Conservation (phyloP, 306 rosid genomes). For the Gastrolobium bilobum region DNA sequence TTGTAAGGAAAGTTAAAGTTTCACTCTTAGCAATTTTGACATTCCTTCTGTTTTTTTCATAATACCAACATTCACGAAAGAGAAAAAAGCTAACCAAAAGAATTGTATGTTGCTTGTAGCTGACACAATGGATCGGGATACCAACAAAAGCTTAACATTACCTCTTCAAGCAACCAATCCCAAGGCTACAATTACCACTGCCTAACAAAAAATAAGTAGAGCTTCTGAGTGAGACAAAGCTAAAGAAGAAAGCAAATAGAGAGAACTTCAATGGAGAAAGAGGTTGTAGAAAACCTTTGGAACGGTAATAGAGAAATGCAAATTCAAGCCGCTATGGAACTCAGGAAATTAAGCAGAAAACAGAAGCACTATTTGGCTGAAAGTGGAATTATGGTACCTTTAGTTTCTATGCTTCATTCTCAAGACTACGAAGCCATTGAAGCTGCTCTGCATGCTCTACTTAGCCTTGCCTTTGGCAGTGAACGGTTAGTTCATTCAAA, state of each 20-base stretch:
- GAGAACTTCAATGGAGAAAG: constrained; percentile 62
- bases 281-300: constrained; percentile 53
- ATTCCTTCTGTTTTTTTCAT: constrained; percentile 40
- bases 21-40: constrained; percentile 47
- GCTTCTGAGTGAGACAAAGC: constrained; percentile 13
- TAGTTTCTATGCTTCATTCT: constrained; percentile 68
- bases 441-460: constrained; percentile 70
- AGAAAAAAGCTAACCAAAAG: constrained; percentile 55
- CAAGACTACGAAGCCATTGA: constrained; percentile 62
- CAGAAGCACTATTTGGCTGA: constrained; percentile 65
- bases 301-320: constrained; percentile 55
- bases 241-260: background rate
- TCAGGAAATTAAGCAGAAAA: constrained; percentile 55
- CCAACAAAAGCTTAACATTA: constrained; percentile 57
- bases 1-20: constrained; percentile 54
- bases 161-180: constrained; percentile 71
- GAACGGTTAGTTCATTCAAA: constrained; percentile 63
- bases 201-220: constrained; percentile 33
- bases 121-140: constrained; percentile 74
- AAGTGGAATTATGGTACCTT: constrained; percentile 60
- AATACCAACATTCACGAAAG: constrained; percentile 44
- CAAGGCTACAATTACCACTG: constrained; percentile 47
- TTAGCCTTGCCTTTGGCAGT: constrained; percentile 74
- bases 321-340: constrained; percentile 61
- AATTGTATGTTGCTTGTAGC: constrained; percentile 68